Evolutionary conservation across 139 green algal genomes (phyloP), one percentile per base, ranked within the genome.

Genomic region (Coccomyxa sp.): DNA sequence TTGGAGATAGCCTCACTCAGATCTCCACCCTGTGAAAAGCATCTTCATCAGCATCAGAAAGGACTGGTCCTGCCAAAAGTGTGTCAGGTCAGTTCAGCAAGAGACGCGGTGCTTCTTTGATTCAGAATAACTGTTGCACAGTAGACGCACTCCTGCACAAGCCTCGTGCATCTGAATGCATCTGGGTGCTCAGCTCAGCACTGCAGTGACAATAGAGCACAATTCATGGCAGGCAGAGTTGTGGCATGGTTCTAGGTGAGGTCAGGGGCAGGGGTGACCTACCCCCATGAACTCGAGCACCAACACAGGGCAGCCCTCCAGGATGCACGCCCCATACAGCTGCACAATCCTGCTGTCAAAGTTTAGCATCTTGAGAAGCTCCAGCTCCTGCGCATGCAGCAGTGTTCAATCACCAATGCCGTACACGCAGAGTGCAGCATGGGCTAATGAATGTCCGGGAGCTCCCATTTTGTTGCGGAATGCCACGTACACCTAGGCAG

Each of bases 21-120:
- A 37, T 81, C 39, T 12, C 78, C 78, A 29, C 78, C 78, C 76
- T 73, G 39, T 35, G 39, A 50, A 64, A 29, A 73, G n/a, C n/a
- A n/a, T n/a, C n/a, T n/a, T n/a, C n/a, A n/a, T n/a, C n/a, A n/a
- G n/a, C n/a, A n/a, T n/a, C n/a, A n/a, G n/a, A n/a, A n/a, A n/a
- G n/a, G n/a, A n/a, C n/a, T n/a, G n/a, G n/a, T n/a, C n/a, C n/a
- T n/a, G n/a, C n/a, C n/a, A n/a, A n/a, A n/a, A n/a, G n/a, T n/a
- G n/a, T n/a, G n/a, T n/a, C n/a, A n/a, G n/a, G n/a, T n/a, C n/a
- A n/a, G n/a, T n/a, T n/a, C n/a, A n/a, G n/a, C n/a, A n/a, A n/a
- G n/a, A n/a, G n/a, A n/a, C n/a, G n/a, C n/a, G n/a, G n/a, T n/a
- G n/a, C n/a, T n/a, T n/a, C n/a, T n/a, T n/a, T n/a, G n/a, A n/a